These are phyloP conservation scores for Skeletonema marinoi DNA, from an alignment of 108 stramenopile genomes.

Conservation along the genomic window DNA sequence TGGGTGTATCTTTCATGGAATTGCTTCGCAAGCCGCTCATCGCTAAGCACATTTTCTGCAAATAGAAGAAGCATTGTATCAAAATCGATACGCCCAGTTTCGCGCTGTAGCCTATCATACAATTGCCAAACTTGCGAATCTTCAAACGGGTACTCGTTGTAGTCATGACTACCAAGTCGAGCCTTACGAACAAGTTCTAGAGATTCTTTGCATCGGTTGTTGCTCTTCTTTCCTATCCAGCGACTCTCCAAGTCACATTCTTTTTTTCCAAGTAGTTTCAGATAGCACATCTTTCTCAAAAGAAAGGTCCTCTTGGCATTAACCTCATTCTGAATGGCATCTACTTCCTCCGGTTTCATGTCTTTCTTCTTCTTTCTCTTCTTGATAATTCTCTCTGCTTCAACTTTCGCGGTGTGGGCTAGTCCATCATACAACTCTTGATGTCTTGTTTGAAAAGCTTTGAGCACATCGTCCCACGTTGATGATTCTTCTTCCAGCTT, in stretches of 20 bases:
- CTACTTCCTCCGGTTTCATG: neutral
- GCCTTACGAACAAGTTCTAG: conserved; percentile 10
- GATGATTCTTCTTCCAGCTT: neutral
- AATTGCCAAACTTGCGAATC: conserved; percentile 11
- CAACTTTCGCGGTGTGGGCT: neutral
- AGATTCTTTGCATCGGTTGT: neutral
- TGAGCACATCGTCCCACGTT: conserved; percentile 10
- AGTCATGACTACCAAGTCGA: conserved; percentile 8
- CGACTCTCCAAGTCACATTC: neutral
- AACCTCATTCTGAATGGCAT: conserved; percentile 7
- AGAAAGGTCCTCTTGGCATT: neutral
- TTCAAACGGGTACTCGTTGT: conserved; percentile 16
- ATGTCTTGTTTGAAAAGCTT: neutral
- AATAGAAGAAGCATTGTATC: conserved; percentile 15
- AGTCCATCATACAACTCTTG: neutral
- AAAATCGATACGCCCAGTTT: conserved; percentile 8
- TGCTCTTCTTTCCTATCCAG: conserved; percentile 3
- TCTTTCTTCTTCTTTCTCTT: neutral
- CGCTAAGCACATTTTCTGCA: neutral
- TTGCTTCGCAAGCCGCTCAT: neutral
- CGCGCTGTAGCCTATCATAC: conserved; percentile 4
- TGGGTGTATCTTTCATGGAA: conserved; percentile 8
- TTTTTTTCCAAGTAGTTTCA: conserved; percentile 1
- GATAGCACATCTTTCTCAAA: conserved; percentile 1
- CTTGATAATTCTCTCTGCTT: neutral